phyloP scores from a whole-genome alignment of 257 asterid genomes.

The Nicotiana attenuata region DNA sequence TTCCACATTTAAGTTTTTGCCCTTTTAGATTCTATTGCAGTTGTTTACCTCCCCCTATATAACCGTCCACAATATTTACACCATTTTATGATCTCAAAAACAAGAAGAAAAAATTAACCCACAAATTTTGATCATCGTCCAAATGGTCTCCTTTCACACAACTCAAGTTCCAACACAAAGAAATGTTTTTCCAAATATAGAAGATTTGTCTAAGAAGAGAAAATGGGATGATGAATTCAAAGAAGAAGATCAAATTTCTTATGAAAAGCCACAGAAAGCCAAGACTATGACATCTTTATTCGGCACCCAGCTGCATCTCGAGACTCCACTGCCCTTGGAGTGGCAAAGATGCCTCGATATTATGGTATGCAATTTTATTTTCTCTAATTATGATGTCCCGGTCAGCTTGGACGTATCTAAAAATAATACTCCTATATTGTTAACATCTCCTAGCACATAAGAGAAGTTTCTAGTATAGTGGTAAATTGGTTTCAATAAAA shows the following conservation, averaged over 20 bases:
- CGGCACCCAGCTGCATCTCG: constrained; percentile 23
- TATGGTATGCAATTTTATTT: constrained; percentile 31
- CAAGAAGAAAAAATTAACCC: neutral
- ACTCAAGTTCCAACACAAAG: constrained; percentile 14
- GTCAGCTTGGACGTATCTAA: neutral
- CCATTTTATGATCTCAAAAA: constrained; percentile 6
- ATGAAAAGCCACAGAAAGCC: constrained; percentile 21
- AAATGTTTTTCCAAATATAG: constrained; percentile 22
- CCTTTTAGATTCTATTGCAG: constrained; percentile 36
- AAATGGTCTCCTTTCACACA: constrained; percentile 45
- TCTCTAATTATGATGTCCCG: neutral
- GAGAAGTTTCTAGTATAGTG: neutral
- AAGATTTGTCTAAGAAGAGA: constrained; percentile 47
- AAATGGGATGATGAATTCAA: constrained; percentile 35
- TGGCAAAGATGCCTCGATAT: constrained; percentile 74
- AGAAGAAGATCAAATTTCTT: neutral
- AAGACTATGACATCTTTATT: constrained; percentile 15
- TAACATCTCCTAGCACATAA: neutral
- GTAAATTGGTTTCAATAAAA: neutral
- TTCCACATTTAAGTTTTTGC: constrained; percentile 39
- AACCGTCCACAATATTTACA: constrained; percentile 22
- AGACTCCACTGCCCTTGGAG: constrained; percentile 47
- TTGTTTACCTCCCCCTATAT: constrained; percentile 24
- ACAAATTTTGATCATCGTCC: neutral
- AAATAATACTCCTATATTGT: neutral